Percentiles rank a stretch among this genome's conserved stretches.
Evolutionary conservation across 73 alveolate species (phyloP).

Genomic region (Paramecium octaurelia): DNA sequence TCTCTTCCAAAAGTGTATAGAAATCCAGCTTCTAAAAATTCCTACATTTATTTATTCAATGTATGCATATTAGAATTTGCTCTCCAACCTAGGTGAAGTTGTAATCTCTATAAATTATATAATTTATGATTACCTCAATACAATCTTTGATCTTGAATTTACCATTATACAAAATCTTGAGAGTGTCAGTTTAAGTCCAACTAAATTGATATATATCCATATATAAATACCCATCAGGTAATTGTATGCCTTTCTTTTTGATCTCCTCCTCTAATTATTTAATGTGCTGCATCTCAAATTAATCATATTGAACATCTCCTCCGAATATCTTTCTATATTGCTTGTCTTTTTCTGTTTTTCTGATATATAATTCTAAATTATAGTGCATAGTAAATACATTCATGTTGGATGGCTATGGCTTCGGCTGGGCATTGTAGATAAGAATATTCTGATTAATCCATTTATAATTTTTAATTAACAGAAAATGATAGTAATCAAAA

Average conservation of each 20-base stretch:
- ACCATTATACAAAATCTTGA: conserved; percentile 10
- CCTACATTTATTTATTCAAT: not conserved
- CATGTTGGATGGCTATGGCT: not conserved
- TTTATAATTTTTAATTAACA: not conserved
- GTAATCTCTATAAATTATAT: not conserved
- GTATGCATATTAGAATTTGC: not conserved
- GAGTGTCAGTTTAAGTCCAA: conserved; percentile 28
- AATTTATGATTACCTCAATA: not conserved
- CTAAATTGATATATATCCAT: not conserved
- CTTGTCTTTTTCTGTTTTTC: conserved; percentile 6
- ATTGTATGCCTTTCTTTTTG: not conserved
- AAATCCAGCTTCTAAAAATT: not conserved
- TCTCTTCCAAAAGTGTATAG: conserved; percentile 44
- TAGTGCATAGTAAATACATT: not conserved
- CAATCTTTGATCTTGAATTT: conserved; percentile 16
- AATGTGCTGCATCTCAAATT: not conserved
- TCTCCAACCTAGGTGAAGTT: not conserved
- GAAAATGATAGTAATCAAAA: not conserved
- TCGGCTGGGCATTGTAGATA: not conserved
- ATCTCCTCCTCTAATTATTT: not conserved
- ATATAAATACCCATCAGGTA: conserved; percentile 21
- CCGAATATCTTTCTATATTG: conserved; percentile 11
- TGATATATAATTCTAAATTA: not conserved
- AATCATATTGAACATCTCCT: conserved; percentile 2
- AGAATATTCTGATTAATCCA: conserved; percentile 32